A percentile compares a stretch with the other conserved stretches of the same genome.
These are phyloP conservation scores for Tolypocladium nubicola DNA, from an alignment of 2,329 filamentous ascomycete genomes.

Conservation along the genomic window DNA sequence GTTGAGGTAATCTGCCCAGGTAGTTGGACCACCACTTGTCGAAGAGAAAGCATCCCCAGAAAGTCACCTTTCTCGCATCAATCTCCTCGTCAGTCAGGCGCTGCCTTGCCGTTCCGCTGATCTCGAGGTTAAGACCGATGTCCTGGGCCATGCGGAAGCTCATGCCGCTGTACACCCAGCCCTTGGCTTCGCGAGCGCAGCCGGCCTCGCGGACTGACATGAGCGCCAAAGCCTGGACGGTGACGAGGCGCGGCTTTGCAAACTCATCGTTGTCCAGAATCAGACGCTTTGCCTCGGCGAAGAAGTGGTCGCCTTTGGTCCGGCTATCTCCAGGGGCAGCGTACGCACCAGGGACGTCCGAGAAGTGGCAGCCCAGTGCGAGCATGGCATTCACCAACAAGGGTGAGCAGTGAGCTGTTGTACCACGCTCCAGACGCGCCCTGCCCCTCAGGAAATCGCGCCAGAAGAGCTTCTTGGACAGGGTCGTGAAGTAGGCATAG, in stretches of 20 bases:
- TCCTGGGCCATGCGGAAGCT: constrained; percentile 96
- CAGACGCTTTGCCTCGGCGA: constrained; percentile 81
- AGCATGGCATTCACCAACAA: constrained; percentile 90
- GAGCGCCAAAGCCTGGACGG: constrained; percentile 83
- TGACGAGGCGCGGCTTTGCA: constrained; percentile 77
- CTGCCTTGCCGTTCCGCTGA: constrained; percentile 51
- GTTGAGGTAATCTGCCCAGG: constrained; percentile 78
- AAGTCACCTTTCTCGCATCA: constrained; percentile 82
- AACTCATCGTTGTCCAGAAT: constrained; percentile 90
- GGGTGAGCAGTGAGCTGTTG: constrained; percentile 68
- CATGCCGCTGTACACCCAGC: constrained; percentile 98
- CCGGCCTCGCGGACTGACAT: constrained; percentile 97
- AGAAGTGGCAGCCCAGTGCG: constrained; percentile 88
- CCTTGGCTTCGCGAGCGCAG: constrained; percentile 86
- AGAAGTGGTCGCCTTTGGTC: constrained; percentile 93
- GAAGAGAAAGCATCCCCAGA: constrained; percentile 97
- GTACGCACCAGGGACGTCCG: constrained; percentile 61
- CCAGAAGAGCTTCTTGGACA: constrained; percentile 80
- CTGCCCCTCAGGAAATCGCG: constrained; percentile 71
- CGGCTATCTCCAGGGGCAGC: constrained; percentile 62
- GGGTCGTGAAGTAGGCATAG: constrained; percentile 88
- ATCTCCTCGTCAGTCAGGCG: constrained; percentile 69
- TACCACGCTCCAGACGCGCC: constrained; percentile 41
- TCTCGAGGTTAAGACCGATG: constrained; percentile 80
- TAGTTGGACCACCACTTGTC: constrained; percentile 99